These are phyloP conservation scores for Fraxinus latifolia DNA, from an alignment of 305 asterid genomes.

Conservation along the genomic window DNA sequence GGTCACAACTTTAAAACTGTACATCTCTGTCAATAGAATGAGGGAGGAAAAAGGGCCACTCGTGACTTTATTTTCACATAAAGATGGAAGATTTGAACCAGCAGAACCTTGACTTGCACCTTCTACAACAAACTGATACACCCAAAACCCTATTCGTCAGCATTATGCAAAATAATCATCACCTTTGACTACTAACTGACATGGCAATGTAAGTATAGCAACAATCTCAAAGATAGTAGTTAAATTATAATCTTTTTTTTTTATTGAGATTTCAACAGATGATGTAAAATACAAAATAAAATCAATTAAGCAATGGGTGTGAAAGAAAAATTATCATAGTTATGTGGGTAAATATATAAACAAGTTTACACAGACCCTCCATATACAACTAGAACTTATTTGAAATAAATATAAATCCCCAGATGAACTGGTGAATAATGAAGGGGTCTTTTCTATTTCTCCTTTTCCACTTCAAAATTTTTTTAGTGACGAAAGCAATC, in stretches of 20 bases:
- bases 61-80: not conserved
- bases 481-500: not conserved
- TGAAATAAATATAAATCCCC: not conserved
- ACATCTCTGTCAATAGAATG: not conserved
- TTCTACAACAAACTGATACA: not conserved
- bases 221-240: not conserved
- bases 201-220: not conserved
- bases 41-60: not conserved
- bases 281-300: not conserved
- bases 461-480: not conserved
- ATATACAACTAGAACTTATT: not conserved
- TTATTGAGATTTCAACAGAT: not conserved
- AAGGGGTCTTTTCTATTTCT: not conserved
- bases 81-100: not conserved
- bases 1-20: conserved; percentile 7
- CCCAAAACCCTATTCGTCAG: not conserved
- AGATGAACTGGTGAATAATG: not conserved
- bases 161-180: not conserved
- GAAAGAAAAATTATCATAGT: not conserved
- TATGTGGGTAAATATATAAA: not conserved
- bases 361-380: not conserved
- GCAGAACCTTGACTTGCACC: not conserved
- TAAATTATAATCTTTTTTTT: not conserved
- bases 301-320: not conserved
- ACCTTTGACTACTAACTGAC: not conserved